Percentiles rank a stretch among this genome's conserved stretches.
phyloP scores from a whole-genome alignment of 345 rosid genomes.

The Aurinia saxatilis region DNA sequence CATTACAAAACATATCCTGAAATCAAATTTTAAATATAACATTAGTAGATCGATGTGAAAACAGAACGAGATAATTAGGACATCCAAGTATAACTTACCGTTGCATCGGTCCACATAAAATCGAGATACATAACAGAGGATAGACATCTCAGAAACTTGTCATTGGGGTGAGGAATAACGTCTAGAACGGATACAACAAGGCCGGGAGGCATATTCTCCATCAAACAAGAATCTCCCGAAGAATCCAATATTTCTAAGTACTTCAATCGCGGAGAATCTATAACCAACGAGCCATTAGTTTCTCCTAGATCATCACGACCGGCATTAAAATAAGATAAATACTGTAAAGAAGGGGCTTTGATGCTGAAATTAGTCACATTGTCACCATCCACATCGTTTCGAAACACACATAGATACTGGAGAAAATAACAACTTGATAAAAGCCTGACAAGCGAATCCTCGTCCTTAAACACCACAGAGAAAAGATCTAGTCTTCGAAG shows the following conservation, averaged over 20 bases:
- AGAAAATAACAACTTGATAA: slow-evolving; percentile 1
- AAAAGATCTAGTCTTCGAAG: neutral
- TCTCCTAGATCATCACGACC: neutral
- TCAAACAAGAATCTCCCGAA: too few species aligned
- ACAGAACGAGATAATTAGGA: too few species aligned
- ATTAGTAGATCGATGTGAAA: too few species aligned
- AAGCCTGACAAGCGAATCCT: slow-evolving; percentile 4
- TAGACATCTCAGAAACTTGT: neutral
- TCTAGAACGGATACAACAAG: neutral
- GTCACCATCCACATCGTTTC: fast-evolving
- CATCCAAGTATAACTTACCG: neutral
- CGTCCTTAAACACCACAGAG: neutral
- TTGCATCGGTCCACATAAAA: neutral
- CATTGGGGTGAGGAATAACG: neutral
- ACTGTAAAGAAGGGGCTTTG: slow-evolving; percentile 1
- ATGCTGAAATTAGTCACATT: neutral
- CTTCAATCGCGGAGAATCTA: neutral
- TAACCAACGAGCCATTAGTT: neutral
- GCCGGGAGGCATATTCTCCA: neutral
- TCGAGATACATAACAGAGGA: neutral
- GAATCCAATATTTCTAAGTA: too few species aligned
- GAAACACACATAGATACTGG: neutral
- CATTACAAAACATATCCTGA: neutral
- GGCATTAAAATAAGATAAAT: neutral
- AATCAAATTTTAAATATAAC: too few species aligned